Base-by-base conservation (phyloP, 139 green algal genomes). In the Picochlorum sp. region DNA sequence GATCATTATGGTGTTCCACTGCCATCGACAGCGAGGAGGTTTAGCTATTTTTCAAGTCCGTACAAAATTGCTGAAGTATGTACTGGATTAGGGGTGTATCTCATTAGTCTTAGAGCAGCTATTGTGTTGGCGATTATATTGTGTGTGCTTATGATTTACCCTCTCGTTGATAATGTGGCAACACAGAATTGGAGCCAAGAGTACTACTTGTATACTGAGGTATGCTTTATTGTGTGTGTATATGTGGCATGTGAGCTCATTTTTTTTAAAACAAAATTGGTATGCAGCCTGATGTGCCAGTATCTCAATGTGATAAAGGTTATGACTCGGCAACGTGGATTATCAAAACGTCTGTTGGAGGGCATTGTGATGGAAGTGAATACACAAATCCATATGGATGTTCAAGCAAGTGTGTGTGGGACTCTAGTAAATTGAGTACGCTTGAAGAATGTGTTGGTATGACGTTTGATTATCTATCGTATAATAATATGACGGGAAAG, bases 371-470 rank as follows among this genome's bases (percentile, higher is more conserved):
- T 49, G 49, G 31, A 38, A 21, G 15, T 34, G 23, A 23, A 20
- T 81, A 69, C 70, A 72, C 41, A 73, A 72, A 52, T 68, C 56
- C 31, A 59, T 81, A 72, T 44, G 75, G 67, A 55, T 81, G 74
- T 45, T 65, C 71, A 21, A 66, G 68, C 6, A 26, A 30, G 31
- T 81, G 74, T 68, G 37, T 37, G 30, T 72, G 30, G 34, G 30
- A 31, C 24, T 52, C 55, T 18, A 13, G 6, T 10, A 20, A 26
- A 18, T 57, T 74, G 26, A 24, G 37, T 8, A 62, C 57, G 8
- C 8, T 41, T 13, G 34, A 41, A 11, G 34, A 41, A 13, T 41
- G 34, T 11, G 34, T 41, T 4, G 34, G 34, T 9, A 41, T 41
- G 34, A 41, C 34, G 7, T 41, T 41, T 41, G 34, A 41, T 41